Evolutionary conservation across 495 filamentous ascomycete species (phyloP), one percentile per base, ranked within the genome.

Genomic region (Pseudomonodictys pantanalensis): DNA sequence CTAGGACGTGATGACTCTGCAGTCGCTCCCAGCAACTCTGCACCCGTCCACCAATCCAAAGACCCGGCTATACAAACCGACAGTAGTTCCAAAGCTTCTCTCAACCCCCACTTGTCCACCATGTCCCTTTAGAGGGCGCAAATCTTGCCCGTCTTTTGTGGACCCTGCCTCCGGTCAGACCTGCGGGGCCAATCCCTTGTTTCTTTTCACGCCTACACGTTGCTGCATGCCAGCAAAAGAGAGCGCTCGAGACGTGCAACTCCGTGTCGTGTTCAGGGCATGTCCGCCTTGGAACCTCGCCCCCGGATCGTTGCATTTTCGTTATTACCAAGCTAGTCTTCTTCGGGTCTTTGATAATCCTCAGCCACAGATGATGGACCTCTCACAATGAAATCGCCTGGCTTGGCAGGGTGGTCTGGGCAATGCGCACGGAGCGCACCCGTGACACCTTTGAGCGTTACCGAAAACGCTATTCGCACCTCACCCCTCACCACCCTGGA

Each of bases 301-400:
- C 28, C 15, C 24, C 24, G 5, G 4, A 20, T 11, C 8, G 18
- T 35, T 10, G 17, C 30, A 6, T 32, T 32, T 25, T 29, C n/a
- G 48, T 35, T 17, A 29, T n/a, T 5, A 3, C 24, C n/a, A 18
- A 3, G 48, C 24, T 56, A 32, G 42, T 20, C 52, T 46, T 20
- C 52, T 24, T 56, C 17, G 30, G 52, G 52, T 56, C 52, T 30
- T 43, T 56, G 52, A 56, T 56, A 56, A 55, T 26, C 25, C 18
- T 44, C 52, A 45, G 52, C 52, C 52, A 46, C 25, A 32, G 25
- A 56, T 8, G 9, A 24, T n/a, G n/a, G n/a, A n/a, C n/a, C 22
- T 10, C 20, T 11, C 22, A 43, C 17, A 24, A 15, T 24, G 35
- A 24, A 26, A 24, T 26, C 33, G 25, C n/a, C n/a, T 6, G 32